phyloP scores from a whole-genome alignment of 441 rosid genomes.

The Gossypium davidsonii region DNA sequence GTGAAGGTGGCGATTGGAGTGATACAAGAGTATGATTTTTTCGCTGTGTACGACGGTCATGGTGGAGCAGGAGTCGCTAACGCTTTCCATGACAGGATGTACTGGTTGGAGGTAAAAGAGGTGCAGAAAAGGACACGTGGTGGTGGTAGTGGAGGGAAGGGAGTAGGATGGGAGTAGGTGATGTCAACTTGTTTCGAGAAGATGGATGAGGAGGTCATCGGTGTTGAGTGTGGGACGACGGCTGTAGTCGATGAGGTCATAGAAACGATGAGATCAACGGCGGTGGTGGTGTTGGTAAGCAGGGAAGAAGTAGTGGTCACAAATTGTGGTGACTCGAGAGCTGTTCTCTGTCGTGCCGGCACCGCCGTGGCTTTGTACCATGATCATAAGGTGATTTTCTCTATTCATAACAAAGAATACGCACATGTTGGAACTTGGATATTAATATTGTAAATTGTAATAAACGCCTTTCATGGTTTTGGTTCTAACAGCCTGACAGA shows the following conservation, averaged over 20 bases:
- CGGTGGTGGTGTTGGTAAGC: constrained; percentile 63
- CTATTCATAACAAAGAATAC: too few species aligned
- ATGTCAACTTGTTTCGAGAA: constrained; percentile 43
- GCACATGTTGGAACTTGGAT: background rate
- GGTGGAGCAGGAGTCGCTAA: constrained; percentile 55
- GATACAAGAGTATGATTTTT: constrained; percentile 42
- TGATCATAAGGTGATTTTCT: constrained; percentile 52
- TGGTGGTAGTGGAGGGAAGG: constrained; percentile 9
- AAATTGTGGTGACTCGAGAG: constrained; percentile 81
- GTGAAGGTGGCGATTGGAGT: constrained; percentile 31
- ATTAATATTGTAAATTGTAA: background rate
- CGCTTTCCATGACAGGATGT: constrained; percentile 48
- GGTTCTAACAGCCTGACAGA: constrained; percentile 42
- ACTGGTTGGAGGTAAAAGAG: constrained; percentile 37
- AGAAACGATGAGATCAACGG: constrained; percentile 40
- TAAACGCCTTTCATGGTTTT: background rate
- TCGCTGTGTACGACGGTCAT: constrained; percentile 64
- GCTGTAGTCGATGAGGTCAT: background rate
- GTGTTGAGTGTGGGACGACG: background rate
- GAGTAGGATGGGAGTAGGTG: constrained; percentile 48
- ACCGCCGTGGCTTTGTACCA: constrained; percentile 51
- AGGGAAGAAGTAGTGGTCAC: constrained; percentile 51
- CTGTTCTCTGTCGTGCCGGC: constrained; percentile 56
- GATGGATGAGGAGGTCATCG: constrained; percentile 45
- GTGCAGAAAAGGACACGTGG: constrained; percentile 3